Conservation (phyloP, 2,329 filamentous ascomycete species). For the Alternaria angustiovoidea region DNA sequence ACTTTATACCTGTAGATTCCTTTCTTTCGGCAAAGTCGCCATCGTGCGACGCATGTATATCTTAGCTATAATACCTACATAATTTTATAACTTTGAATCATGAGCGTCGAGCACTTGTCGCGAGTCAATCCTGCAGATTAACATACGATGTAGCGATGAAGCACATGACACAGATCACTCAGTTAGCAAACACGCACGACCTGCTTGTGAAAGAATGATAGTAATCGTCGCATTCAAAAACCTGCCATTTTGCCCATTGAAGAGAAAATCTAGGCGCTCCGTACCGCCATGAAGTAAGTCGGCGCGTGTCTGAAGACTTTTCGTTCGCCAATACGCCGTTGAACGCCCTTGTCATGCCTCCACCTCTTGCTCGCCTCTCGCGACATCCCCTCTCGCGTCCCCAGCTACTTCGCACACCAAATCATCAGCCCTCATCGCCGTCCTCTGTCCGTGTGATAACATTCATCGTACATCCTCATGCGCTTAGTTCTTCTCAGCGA, state of each 20-base stretch:
- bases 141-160: not conserved
- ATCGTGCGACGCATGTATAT: not conserved
- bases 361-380: not conserved
- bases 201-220: not conserved
- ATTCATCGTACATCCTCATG: not conserved
- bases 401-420: not conserved
- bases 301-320: not conserved
- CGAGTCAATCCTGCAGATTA: not conserved
- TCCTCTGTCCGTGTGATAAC: not conserved
- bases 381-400: not conserved
- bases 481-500: slow-evolving; percentile 27
- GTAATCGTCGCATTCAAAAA: not conserved
- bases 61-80: not conserved
- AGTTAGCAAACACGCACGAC: not conserved
- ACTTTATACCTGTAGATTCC: not conserved
- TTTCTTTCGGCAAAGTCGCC: not conserved
- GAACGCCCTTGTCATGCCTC: slow-evolving; percentile 8
- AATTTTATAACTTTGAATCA: not conserved
- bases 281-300: not conserved
- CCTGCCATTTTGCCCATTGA: not conserved
- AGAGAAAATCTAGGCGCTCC: not conserved
- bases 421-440: not conserved
- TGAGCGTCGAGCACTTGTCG: not conserved
- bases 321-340: slow-evolving; percentile 14
- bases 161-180: not conserved